Evolutionary conservation across 306 rosid genomes (phyloP), one percentile per base, ranked within the genome.

Genomic region (Sophora flavescens): DNA sequence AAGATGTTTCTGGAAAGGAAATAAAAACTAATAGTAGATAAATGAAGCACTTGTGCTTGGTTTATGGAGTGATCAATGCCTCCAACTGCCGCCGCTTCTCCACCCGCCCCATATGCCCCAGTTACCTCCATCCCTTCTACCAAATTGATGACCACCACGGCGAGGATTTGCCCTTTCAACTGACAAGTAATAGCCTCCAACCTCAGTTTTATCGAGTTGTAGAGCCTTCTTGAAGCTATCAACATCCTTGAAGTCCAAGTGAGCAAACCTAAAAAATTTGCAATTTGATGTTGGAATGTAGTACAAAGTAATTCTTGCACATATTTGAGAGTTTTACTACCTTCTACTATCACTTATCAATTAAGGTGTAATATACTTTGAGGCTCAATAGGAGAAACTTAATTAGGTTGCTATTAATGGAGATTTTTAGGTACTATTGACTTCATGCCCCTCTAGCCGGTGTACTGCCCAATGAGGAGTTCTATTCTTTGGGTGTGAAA

Each of bases 81-180:
- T 88, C 76, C 91, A 69, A 26, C 82, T n/a, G 0, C 88, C 63
- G 0, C 78, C 62, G 22, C 63, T 68, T 38, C 66, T 17, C 4
- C 78, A 65, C 0, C 84, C 63, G 10, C 82, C 33, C 1, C 82
- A 71, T 3, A 82, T 62, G 9, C 90, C 81, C 2, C 78, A 33
- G 6, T 80, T 77, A 6, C 78, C n/a, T 2, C 87, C 45, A 6
- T 78, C 67, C 33, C 69, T 50, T 47, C 58, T 42, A 54, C 60
- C 60, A 54, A 6, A 54, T 18, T 16, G 32, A 17, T 16, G 12
- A 6, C 87, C 65, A 3, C 79, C 64, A 48, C 54, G 79, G 16
- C 83, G 83, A 17, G 88, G 84, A 59, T 65, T 91, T 12, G 93
- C 96, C 67, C 83, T 91, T 42, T 83, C 87, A 15, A 93, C 96